Evolutionary conservation across 495 filamentous ascomycete genomes (phyloP).

Genomic region (Ramalina peruviana): DNA sequence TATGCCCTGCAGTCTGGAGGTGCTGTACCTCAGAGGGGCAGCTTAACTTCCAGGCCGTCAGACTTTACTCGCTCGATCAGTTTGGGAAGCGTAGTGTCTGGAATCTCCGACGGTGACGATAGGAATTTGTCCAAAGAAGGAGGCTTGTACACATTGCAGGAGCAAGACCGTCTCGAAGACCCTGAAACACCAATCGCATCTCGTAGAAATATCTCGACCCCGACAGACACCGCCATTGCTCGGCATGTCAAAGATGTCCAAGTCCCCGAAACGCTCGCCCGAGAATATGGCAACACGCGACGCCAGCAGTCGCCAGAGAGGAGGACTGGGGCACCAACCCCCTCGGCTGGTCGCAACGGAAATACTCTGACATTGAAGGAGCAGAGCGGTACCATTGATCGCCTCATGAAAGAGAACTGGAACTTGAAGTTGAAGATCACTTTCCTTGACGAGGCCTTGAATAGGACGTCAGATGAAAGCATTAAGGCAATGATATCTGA

Average conservation of each 20-base stretch:
- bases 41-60: constrained; percentile 30
- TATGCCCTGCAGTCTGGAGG: constrained; percentile 78
- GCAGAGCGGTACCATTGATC: constrained; percentile 91
- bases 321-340: constrained; percentile 33
- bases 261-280: constrained; percentile 75
- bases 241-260: constrained; percentile 78
- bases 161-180: constrained; percentile 31
- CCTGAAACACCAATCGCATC: constrained; percentile 31
- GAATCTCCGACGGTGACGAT: constrained; percentile 54
- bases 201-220: constrained; percentile 32
- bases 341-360: constrained; percentile 45
- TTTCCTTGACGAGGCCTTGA: constrained; percentile 71
- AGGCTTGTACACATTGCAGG: constrained; percentile 44
- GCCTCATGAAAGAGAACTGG: constrained; percentile 84
- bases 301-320: constrained; percentile 41
- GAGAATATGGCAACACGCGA: constrained; percentile 60
- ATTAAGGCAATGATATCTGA: constrained; percentile 95
- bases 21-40: constrained; percentile 46
- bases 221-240: constrained; percentile 79
- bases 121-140: constrained; percentile 33
- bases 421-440: constrained; percentile 78
- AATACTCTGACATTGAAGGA: constrained; percentile 89
- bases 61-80: constrained; percentile 67
- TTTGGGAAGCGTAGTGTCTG: constrained; percentile 89
- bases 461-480: constrained; percentile 87